These are phyloP conservation scores for Phytophthora tubulina DNA, from an alignment of 352 stramenopile species.

Conservation along the genomic window DNA sequence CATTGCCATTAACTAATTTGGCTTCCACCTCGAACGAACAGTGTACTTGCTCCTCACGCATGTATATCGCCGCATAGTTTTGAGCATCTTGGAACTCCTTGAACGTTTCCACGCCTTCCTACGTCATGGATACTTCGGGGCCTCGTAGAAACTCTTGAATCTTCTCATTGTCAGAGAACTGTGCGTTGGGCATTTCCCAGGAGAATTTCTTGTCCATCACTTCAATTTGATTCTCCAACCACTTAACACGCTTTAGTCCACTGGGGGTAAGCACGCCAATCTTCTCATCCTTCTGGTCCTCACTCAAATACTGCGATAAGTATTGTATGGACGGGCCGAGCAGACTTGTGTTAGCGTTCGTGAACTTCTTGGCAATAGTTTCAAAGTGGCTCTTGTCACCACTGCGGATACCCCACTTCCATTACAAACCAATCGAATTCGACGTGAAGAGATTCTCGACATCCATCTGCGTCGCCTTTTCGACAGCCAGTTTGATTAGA, in stretches of 20 bases:
- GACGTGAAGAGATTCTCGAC: not conserved
- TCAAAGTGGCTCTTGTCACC: not conserved
- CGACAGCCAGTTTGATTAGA: not conserved
- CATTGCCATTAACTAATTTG: not conserved
- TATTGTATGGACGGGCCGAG: not conserved
- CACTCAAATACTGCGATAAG: not conserved
- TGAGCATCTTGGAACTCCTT: not conserved
- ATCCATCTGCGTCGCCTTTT: not conserved
- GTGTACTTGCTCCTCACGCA: not conserved
- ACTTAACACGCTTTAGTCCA: conserved; percentile 6
- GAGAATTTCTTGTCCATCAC: conserved; percentile 11
- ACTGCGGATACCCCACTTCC: not conserved
- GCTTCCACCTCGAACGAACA: conserved; percentile 15
- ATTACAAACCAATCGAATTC: not conserved
- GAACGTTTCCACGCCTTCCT: not conserved
- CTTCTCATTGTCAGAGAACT: not conserved
- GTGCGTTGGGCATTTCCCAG: conserved; percentile 29
- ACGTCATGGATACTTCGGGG: conserved; percentile 6
- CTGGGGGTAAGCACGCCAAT: not conserved
- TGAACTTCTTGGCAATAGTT: not conserved
- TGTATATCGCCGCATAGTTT: conserved; percentile 5
- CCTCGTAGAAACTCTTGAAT: conserved; percentile 29
- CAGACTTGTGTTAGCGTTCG: not conserved
- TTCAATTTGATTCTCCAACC: conserved; percentile 14
- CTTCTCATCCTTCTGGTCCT: not conserved